A percentile compares a stretch with the other conserved stretches of the same genome.
phyloP scores from a whole-genome alignment of 2,329 filamentous ascomycete species.

The Apiospora sp. region DNA sequence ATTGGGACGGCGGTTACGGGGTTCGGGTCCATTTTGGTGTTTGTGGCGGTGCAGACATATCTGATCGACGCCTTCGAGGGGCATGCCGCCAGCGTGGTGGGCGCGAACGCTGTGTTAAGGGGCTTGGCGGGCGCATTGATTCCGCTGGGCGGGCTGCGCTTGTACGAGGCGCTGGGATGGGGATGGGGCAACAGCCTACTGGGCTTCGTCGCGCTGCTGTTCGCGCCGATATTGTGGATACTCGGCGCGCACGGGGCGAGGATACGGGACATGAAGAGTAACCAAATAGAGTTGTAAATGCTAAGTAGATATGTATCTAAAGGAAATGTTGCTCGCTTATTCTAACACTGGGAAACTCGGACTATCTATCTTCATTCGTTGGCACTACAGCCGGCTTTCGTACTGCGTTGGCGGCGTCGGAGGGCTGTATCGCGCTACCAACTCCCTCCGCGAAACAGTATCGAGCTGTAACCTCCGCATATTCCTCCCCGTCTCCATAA shows the following conservation, averaged over 20 bases:
- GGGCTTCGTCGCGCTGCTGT: slow-evolving; percentile 34
- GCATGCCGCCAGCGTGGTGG: slow-evolving; percentile 37
- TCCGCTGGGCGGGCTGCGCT: slow-evolving; percentile 31
- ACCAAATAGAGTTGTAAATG: slow-evolving; percentile 14
- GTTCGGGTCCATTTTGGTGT: slow-evolving; percentile 39
- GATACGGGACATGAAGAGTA: slow-evolving; percentile 22
- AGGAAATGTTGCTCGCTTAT: background rate
- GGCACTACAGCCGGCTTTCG: slow-evolving; percentile 2
- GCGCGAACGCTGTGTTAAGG: slow-evolving; percentile 36
- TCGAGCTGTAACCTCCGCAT: slow-evolving; percentile 27
- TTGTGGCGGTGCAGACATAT: slow-evolving; percentile 34
- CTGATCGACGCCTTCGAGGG: slow-evolving; percentile 51
- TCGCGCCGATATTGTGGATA: slow-evolving; percentile 34
- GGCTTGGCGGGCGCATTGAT: slow-evolving; percentile 31
- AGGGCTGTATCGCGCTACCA: slow-evolving; percentile 13
- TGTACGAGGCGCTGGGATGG: slow-evolving; percentile 36
- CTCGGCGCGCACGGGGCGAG: slow-evolving; percentile 23
- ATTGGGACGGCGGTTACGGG: slow-evolving; percentile 46
- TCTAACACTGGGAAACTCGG: background rate
- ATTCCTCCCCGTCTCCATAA: slow-evolving; percentile 31
- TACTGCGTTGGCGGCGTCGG: background rate
- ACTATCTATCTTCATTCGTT: background rate
- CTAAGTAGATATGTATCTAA: background rate
- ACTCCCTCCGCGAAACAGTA: slow-evolving; percentile 25
- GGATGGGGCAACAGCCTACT: slow-evolving; percentile 41